These are phyloP conservation scores for Kuraishia piskuri DNA, from an alignment of 805 yeast species.

Conservation along the genomic window DNA sequence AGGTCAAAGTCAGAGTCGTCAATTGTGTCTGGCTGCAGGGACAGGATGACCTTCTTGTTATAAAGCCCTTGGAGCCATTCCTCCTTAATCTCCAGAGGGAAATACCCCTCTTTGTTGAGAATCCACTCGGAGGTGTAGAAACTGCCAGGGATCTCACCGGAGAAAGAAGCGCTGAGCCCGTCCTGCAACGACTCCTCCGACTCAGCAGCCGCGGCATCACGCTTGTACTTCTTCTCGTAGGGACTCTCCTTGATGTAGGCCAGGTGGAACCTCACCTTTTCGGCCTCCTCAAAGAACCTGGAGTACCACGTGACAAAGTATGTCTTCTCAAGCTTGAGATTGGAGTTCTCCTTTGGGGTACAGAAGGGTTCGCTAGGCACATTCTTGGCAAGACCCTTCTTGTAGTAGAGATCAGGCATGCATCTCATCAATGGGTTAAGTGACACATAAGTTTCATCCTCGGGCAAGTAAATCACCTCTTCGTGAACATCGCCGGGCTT, in stretches of 20 bases:
- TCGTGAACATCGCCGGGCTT: constrained; percentile 46
- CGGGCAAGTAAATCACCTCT: constrained; percentile 50
- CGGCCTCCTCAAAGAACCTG: constrained; percentile 49
- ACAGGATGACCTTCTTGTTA: constrained; percentile 47
- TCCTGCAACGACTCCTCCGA: constrained; percentile 10
- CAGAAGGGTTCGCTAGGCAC: constrained; percentile 73
- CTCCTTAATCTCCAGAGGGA: constrained; percentile 49
- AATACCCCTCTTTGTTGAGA: constrained; percentile 47
- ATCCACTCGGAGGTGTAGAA: constrained; percentile 74
- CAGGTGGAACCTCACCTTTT: constrained; percentile 58
- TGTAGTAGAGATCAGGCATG: constrained; percentile 66
- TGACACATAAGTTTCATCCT: constrained; percentile 63
- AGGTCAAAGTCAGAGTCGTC: constrained; percentile 7
- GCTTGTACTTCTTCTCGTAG: constrained; percentile 48
- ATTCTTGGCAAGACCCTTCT: constrained; percentile 52
- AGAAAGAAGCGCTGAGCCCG: neutral
- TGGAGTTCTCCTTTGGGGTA: constrained; percentile 58
- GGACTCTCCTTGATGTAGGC: constrained; percentile 52
- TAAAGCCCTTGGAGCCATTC: constrained; percentile 56
- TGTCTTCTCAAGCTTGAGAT: constrained; percentile 48
- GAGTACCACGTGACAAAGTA: constrained; percentile 82
- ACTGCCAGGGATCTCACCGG: constrained; percentile 25
- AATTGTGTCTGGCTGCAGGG: constrained; percentile 48
- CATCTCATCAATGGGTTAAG: constrained; percentile 79
- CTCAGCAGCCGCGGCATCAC: constrained; percentile 16